Evolutionary conservation across 192 early-diverging fungal genomes (phyloP).

Genomic region (Dispira parvispora): DNA sequence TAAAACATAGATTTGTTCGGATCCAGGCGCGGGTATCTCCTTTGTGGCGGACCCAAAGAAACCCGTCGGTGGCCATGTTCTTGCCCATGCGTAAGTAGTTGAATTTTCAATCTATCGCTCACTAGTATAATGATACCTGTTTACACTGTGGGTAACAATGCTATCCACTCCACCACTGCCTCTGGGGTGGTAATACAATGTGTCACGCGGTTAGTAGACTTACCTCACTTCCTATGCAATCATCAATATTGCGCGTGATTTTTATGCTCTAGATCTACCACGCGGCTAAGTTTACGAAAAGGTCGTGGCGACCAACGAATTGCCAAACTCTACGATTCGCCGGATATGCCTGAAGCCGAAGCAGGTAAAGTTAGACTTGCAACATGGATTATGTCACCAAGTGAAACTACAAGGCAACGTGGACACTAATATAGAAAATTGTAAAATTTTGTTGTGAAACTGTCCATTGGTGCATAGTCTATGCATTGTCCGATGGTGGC

Average conservation of each 20-base stretch:
- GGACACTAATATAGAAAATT: conserved; percentile 6
- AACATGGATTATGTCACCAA: background rate
- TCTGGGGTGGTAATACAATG: too few species aligned
- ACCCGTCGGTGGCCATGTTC: conserved; percentile 64
- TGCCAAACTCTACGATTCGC: conserved; percentile 70
- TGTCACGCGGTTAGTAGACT: too few species aligned
- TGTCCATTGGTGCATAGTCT: conserved; percentile 20
- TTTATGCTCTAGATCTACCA: conserved; percentile 40
- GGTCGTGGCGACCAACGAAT: conserved; percentile 65
- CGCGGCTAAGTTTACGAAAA: conserved; percentile 61
- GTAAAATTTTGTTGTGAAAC: background rate
- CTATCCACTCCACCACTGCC: too few species aligned
- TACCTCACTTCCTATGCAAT: too few species aligned
- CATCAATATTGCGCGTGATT: too few species aligned
- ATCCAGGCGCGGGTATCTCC: conserved; percentile 43
- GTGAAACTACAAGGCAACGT: conserved; percentile 1
- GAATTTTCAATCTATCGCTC: too few species aligned
- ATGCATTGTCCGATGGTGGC: conserved; percentile 55
- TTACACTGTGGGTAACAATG: too few species aligned
- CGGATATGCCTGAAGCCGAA: conserved; percentile 57
- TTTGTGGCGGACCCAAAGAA: conserved; percentile 83
- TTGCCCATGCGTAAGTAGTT: conserved; percentile 44
- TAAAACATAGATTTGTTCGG: conserved; percentile 29
- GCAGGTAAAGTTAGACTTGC: conserved; percentile 18
- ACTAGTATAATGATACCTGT: too few species aligned